Evolutionary conservation across 179 eudicot species (phyloP), one percentile per base, ranked within the genome.

Genomic region (Nepenthes alata): DNA sequence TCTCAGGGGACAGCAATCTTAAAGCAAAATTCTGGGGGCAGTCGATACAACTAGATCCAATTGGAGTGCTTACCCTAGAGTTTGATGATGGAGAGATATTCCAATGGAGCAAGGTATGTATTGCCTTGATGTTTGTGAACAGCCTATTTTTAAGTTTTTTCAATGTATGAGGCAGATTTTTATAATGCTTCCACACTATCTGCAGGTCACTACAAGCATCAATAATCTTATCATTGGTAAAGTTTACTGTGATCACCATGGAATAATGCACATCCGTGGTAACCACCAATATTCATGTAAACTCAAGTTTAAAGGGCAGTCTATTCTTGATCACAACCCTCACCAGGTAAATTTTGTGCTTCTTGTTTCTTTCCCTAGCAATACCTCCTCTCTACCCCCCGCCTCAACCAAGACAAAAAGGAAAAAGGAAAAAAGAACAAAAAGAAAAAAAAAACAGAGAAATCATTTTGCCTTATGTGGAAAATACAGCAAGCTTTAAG

Each of bases 221-320:
- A 86, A 83, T 66, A 91, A 91, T 72, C 81, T 91, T 55, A 91
- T 91, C 61, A 74, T 91, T 49, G 98, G 98, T 37, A 89, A 91
- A 69, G 68, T 89, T 45, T 89, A 89, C 57, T 87, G 83, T 61
- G 88, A 86, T 66, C 98, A 91, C 81, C 94, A 91, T 69, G 98
- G 98, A 44, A 83, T 72, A 34, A 91, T 91, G 98, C 80, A 80
- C 63, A 86, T 91, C 53, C 79, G 70, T 65, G 87, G 98, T 39
- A 91, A 86, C 70, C 82, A 83, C 62, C 74, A 86, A 57, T 76
- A 82, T 72, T 89, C 96, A 11, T 91, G 98, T 75, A 89, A 83
- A 58, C 89, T 91, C 63, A 86, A 84, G 77, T 91, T 88, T 77
- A 91, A 91, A 77, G 91, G 79, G 59, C 98, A 86, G 69, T 82